These are phyloP conservation scores for Lichtheimia ramosa DNA, from an alignment of 371 early-diverging fungal species.

Conservation along the genomic window DNA sequence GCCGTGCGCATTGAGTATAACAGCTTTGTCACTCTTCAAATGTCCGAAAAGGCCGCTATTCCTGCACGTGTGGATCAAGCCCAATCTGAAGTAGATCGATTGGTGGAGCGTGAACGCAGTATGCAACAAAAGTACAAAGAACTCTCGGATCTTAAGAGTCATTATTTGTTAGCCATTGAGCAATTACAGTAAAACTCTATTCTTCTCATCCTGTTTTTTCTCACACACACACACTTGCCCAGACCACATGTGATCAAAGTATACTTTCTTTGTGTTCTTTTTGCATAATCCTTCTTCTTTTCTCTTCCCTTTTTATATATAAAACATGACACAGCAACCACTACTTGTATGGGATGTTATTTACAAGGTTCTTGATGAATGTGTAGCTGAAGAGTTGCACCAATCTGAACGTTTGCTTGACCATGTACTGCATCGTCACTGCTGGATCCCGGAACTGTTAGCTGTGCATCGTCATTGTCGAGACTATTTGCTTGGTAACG, in stretches of 20 bases:
- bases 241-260: too few species aligned
- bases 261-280: too few species aligned
- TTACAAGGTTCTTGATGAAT: conserved; percentile 11
- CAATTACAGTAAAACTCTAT: conserved; percentile 1
- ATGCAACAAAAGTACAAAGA: conserved; percentile 75
- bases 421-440: neutral
- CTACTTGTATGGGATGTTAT: conserved; percentile 9
- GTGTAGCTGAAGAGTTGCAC: neutral
- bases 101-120: conserved; percentile 65
- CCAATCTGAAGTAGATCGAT: conserved; percentile 61
- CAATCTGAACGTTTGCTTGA: neutral
- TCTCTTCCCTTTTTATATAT: too few species aligned
- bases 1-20: conserved; percentile 64
- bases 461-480: neutral
- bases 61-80: conserved; percentile 68
- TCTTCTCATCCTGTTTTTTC: too few species aligned
- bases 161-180: conserved; percentile 14
- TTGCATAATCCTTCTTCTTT: too few species aligned
- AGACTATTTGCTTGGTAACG: conserved; percentile 1
- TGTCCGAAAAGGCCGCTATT: conserved; percentile 63
- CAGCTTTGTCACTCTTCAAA: conserved; percentile 61
- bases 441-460: conserved; percentile 1
- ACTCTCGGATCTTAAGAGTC: conserved; percentile 52
- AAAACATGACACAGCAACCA: neutral
- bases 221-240: too few species aligned